Evolutionary conservation across 306 rosid species (phyloP), one percentile per base, ranked within the genome.

Genomic region (Citrullus colocynthis): DNA sequence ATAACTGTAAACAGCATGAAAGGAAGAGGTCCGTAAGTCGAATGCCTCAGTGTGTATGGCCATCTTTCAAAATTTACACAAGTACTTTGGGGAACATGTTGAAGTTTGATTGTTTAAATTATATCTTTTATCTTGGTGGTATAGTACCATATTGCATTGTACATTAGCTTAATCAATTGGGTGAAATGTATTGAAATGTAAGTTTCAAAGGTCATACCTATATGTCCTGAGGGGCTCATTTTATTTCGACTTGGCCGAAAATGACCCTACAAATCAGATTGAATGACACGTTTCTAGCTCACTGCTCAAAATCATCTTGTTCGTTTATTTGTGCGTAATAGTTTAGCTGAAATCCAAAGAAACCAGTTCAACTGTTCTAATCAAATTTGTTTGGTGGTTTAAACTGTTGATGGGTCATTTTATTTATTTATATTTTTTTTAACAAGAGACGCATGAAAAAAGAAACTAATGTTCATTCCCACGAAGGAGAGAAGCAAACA

Each of bases 1-100:
- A 85, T 81, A 90, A 88, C 10, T 79, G 71, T 78, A 39, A 65
- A 67, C 18, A n/a, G 83, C 28, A 9, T 75, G 75, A 20, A 67
- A 62, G 52, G 16, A 58, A 39, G 54, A 63, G 60, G 30, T 78
- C 18, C n/a, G 62, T 62, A 54, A 17, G 78, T 32, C 17, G 30
- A 39, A 17, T 67, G 18, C 63, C 32, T 5, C 6, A 51, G 60
- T 16, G 61, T 73, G 45, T 52, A 16, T 17, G 16, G 24, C 39
- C 18, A 28, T 64, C 49, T 52, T 48, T 55, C 48, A 54, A 78
- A 44, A 14, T 58, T 14, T 15, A 60, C 69, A 24, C 70, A 20
- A 39, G 20, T 76, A 34, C 78, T 51, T 52, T 32, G 63, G 78
- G 78, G 32, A 52, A 74, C 44, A 74, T 70, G 58, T 74, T 74